Evolutionary conservation across 768 basidiomycete genomes (phyloP).

Genomic region (Suillus hirtellus): DNA sequence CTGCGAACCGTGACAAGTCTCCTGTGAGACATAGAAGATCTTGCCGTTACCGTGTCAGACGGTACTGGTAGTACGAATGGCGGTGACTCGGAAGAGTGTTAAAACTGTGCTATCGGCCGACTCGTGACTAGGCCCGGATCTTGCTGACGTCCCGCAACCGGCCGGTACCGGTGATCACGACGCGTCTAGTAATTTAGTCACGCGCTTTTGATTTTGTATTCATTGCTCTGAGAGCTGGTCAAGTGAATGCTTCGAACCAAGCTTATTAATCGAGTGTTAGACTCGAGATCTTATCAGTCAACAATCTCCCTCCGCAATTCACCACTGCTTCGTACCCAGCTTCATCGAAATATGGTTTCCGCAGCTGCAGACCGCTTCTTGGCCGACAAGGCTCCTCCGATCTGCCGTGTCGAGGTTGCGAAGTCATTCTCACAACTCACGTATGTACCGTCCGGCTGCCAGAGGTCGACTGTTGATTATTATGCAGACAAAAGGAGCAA

Average conservation of each 20-base stretch:
- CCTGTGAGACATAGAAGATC: neutral
- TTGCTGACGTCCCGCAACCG: neutral
- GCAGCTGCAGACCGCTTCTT: slow-evolving; percentile 60
- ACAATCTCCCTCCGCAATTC: neutral
- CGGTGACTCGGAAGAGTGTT: no score
- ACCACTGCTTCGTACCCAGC: neutral
- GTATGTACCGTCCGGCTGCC: slow-evolving; percentile 33
- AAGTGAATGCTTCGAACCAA: slow-evolving; percentile 11
- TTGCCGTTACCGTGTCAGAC: no score
- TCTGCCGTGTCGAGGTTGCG: slow-evolving; percentile 69
- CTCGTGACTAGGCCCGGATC: neutral
- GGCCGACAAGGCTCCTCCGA: slow-evolving; percentile 74
- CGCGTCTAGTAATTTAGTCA: neutral
- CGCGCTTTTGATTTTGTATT: neutral
- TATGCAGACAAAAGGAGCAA: slow-evolving; percentile 67
- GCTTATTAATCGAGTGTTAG: slow-evolving; percentile 14
- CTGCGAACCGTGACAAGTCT: neutral
- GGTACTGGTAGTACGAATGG: no score
- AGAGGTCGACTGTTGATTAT: slow-evolving; percentile 3
- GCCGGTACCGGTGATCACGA: neutral
- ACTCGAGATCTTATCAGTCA: slow-evolving; percentile 12
- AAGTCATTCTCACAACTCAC: slow-evolving; percentile 70
- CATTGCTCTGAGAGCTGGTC: neutral
- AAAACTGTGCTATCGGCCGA: neutral
- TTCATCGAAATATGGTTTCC: slow-evolving; percentile 33